These are phyloP conservation scores for Pichia sp. DNA, from an alignment of 1,139 yeast genomes.

Conservation along the genomic window DNA sequence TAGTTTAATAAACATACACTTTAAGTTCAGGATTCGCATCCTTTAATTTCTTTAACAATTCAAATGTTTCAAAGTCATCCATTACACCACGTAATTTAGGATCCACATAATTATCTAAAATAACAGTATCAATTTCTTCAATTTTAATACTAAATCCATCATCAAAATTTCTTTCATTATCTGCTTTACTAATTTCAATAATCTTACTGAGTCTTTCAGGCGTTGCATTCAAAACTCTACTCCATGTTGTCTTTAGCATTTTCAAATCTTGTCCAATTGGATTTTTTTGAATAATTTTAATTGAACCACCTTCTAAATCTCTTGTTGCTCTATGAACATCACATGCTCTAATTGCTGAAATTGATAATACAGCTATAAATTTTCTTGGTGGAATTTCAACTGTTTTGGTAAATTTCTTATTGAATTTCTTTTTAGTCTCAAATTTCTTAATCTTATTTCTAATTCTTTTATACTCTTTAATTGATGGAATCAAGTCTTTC, in stretches of 20 bases:
- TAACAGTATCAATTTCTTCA: slow-evolving; percentile 47
- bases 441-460: slow-evolving; percentile 26
- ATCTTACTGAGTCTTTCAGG: slow-evolving; percentile 57
- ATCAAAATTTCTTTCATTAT: slow-evolving; percentile 7
- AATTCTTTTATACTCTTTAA: slow-evolving; percentile 29
- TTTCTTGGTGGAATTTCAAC: slow-evolving; percentile 31
- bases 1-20: slow-evolving; percentile 39
- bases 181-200: slow-evolving; percentile 36
- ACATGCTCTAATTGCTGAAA: slow-evolving; percentile 70
- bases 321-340: slow-evolving; percentile 61
- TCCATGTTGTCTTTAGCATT: slow-evolving; percentile 41
- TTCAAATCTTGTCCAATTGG: slow-evolving; percentile 53
- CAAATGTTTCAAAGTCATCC: slow-evolving; percentile 48
- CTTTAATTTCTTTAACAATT: slow-evolving; percentile 37
- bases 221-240: slow-evolving; percentile 55
- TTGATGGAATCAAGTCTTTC: slow-evolving; percentile 19
- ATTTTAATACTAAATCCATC: slow-evolving; percentile 29
- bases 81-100: slow-evolving; percentile 56
- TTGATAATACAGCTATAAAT: slow-evolving; percentile 52
- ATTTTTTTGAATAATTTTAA: slow-evolving; percentile 64
- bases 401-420: slow-evolving; percentile 15
- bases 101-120: slow-evolving; percentile 64
- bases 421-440: slow-evolving; percentile 27
- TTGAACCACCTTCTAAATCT: slow-evolving; percentile 47
- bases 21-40: slow-evolving; percentile 36